Evolutionary conservation across 768 basidiomycete species (phyloP).

Genomic region (Gymnopilus junonius): DNA sequence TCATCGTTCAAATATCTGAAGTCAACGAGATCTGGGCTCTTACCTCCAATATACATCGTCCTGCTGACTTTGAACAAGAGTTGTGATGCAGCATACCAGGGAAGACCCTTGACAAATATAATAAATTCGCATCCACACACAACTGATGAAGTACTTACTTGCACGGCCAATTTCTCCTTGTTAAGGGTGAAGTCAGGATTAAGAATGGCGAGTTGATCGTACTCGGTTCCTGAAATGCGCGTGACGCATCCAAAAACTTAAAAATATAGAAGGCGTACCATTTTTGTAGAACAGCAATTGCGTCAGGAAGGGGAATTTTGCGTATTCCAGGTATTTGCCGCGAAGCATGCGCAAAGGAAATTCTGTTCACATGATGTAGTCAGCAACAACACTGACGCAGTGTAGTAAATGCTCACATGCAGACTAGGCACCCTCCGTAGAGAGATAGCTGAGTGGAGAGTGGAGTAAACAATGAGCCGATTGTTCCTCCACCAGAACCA

Average conservation of each 20-base stretch:
- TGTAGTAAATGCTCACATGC: constrained; percentile 36
- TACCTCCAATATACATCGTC: constrained; percentile 43
- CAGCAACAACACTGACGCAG: too few relatives aligned
- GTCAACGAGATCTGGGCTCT: too few relatives aligned
- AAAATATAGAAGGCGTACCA: constrained; percentile 28
- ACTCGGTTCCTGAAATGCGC: constrained; percentile 41
- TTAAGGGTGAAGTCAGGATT: constrained; percentile 52
- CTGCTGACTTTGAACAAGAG: constrained; percentile 41
- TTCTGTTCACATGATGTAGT: constrained; percentile 24
- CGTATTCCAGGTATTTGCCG: constrained; percentile 56
- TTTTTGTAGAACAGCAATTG: constrained; percentile 54
- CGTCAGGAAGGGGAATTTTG: constrained; percentile 58
- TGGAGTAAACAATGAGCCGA: constrained; percentile 46
- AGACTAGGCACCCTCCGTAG: constrained; percentile 47
- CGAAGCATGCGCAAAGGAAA: constrained; percentile 44
- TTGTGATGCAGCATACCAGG: constrained; percentile 50
- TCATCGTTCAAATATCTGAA: too few relatives aligned
- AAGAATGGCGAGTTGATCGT: constrained; percentile 55
- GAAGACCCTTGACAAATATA: constrained; percentile 31
- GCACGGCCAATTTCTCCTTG: constrained; percentile 43
- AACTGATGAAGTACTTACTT: constrained; percentile 19
- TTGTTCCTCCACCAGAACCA: constrained; percentile 37
- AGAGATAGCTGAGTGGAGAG: constrained; percentile 50
- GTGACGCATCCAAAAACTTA: neutral
- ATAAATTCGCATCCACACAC: neutral